A percentile compares a stretch with the other conserved stretches of the same genome.
Conservation (phyloP, 2,329 filamentous ascomycete species). For the Neurospora crassa region DNA sequence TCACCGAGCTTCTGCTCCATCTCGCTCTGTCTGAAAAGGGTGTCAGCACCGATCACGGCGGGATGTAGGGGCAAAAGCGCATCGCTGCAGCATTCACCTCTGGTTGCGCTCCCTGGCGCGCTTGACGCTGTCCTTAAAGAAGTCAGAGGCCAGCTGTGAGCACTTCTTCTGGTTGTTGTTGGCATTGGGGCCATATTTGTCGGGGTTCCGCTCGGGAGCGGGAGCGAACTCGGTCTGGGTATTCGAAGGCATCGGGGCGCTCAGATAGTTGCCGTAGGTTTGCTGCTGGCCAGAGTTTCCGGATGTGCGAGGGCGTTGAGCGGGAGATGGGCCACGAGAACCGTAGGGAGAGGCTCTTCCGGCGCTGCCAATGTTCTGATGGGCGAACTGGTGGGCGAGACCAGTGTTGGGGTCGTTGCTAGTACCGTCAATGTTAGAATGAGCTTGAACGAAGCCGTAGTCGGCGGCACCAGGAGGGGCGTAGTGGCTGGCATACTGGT, state of each 20-base stretch:
- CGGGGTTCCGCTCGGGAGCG: constrained; percentile 78
- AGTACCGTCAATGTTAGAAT: constrained; percentile 49
- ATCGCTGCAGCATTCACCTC: constrained; percentile 47
- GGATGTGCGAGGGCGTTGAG: constrained; percentile 74
- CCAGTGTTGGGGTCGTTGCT: constrained; percentile 78
- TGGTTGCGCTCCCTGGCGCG: constrained; percentile 90
- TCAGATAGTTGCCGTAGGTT: constrained; percentile 57
- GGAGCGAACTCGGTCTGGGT: constrained; percentile 61
- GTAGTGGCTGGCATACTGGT: constrained; percentile 18
- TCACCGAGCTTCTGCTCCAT: constrained; percentile 79
- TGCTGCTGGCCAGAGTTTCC: constrained; percentile 56
- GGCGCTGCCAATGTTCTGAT: constrained; percentile 78
- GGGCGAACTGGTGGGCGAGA: constrained; percentile 89
- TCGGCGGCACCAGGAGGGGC: constrained; percentile 32
- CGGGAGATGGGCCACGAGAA: constrained; percentile 57
- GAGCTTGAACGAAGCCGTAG: constrained; percentile 33
- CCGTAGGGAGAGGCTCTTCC: constrained; percentile 60
- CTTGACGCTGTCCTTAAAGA: constrained; percentile 98
- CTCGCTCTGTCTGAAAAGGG: constrained; percentile 65
- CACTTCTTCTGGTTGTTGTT: constrained; percentile 65
- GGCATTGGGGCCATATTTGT: constrained; percentile 57
- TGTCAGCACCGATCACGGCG: neutral
- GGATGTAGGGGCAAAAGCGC: neutral
- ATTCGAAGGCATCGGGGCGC: constrained; percentile 54
- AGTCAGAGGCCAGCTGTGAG: constrained; percentile 66